phyloP scores from a whole-genome alignment of 2,329 filamentous ascomycete genomes.

The Chrysoporthe deuterocubensis region DNA sequence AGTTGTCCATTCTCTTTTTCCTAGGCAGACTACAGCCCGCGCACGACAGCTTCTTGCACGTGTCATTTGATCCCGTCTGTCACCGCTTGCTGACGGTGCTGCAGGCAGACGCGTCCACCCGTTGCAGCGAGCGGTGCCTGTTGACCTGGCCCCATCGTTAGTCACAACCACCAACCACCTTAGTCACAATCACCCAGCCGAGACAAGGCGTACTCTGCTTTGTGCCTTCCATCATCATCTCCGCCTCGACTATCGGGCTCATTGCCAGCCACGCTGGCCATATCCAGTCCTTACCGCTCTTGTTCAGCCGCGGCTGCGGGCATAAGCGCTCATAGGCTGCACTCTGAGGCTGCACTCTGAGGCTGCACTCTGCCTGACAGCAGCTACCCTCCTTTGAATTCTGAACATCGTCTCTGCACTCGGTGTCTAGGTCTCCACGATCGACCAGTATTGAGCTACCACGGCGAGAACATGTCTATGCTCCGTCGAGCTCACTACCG shows the following conservation, averaged over 20 bases:
- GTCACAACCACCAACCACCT: background rate
- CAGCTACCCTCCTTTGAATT: background rate
- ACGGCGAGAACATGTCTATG: background rate
- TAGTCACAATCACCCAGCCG: background rate
- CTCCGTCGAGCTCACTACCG: background rate
- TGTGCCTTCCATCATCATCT: too few relatives aligned
- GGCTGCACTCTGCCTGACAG: background rate
- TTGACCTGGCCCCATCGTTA: background rate
- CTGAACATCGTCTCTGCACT: background rate
- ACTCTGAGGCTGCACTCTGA: background rate
- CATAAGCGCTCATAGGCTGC: background rate
- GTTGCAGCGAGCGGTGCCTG: background rate
- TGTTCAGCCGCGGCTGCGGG: background rate
- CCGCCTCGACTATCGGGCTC: too few relatives aligned
- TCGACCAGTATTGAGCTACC: background rate
- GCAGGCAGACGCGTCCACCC: background rate
- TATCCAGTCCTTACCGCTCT: background rate
- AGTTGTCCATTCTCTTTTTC: background rate
- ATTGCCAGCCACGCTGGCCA: too few relatives aligned
- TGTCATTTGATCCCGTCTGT: background rate
- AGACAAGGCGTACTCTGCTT: too few relatives aligned
- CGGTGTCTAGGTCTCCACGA: background rate
- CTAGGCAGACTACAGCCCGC: background rate
- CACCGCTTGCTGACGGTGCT: background rate
- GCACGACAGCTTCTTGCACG: background rate